Conservation (phyloP, 768 basidiomycete species). For the Baorangia bicolor region DNA sequence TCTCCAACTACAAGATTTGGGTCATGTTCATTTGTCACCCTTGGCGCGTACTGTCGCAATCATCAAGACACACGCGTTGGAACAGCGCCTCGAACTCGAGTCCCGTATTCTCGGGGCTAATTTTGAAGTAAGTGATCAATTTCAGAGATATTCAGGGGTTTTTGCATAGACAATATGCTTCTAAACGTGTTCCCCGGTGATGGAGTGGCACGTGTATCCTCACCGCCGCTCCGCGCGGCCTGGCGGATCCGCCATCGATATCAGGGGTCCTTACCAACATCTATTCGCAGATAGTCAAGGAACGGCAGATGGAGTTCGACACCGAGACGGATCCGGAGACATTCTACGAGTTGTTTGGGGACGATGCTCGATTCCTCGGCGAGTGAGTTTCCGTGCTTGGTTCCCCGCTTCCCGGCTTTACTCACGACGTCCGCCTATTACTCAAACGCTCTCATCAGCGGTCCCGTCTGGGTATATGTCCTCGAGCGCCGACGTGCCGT, state of each 20-base stretch:
- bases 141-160: conserved; percentile 5
- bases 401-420: neutral
- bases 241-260: conserved; percentile 17
- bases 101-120: conserved; percentile 73
- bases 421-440: conserved; percentile 6
- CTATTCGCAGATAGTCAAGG: conserved; percentile 69
- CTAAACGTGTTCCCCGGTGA: conserved; percentile 1
- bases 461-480: conserved; percentile 90
- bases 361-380: conserved; percentile 68
- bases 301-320: conserved; percentile 87
- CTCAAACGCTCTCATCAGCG: conserved; percentile 42
- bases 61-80: conserved; percentile 77
- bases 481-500: conserved; percentile 81
- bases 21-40: neutral
- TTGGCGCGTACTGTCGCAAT: conserved; percentile 74
- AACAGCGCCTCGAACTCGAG: conserved; percentile 78
- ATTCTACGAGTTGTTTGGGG: conserved; percentile 76
- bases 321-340: conserved; percentile 79
- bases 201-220: conserved; percentile 8
- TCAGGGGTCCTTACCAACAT: conserved; percentile 15
- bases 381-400: conserved; percentile 54
- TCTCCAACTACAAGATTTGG: conserved; percentile 3
- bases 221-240: neutral
- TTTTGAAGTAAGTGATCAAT: conserved; percentile 61
- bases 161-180: neutral